Evolutionary conservation across 2,329 filamentous ascomycete genomes (phyloP).

Genomic region (Aspergillus piperis): DNA sequence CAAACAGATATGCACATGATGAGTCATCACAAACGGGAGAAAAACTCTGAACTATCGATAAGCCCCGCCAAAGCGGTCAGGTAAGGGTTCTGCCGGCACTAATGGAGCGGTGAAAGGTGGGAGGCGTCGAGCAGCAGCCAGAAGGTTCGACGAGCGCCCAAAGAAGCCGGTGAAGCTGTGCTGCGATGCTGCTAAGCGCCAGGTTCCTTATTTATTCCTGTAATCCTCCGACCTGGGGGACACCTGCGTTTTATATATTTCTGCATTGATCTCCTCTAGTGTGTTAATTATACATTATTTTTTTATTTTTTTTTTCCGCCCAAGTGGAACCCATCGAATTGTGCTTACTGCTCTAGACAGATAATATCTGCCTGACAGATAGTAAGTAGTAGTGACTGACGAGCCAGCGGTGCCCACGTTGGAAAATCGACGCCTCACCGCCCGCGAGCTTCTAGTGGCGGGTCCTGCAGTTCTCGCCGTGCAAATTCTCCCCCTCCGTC

Average conservation of each 20-base stretch:
- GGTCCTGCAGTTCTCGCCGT: constrained; percentile 21
- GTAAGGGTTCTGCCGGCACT: constrained; percentile 24
- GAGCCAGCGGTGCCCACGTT: constrained; percentile 23
- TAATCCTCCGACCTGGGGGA: background rate
- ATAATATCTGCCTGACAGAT: background rate
- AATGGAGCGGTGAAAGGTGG: constrained; percentile 29
- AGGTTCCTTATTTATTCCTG: background rate
- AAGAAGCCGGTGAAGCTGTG: constrained; percentile 9
- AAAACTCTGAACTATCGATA: constrained; percentile 23
- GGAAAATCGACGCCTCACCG: constrained; percentile 26
- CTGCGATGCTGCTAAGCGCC: background rate
- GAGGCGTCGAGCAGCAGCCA: constrained; percentile 35
- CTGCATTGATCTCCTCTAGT: background rate
- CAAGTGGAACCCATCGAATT: background rate
- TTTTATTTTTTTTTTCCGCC: background rate
- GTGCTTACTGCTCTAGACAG: background rate
- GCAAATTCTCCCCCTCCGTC: constrained; percentile 43
- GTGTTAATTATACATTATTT: background rate
- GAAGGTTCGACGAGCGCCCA: constrained; percentile 42
- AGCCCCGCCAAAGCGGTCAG: constrained; percentile 23
- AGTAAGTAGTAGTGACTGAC: constrained; percentile 22
- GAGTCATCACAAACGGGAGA: background rate
- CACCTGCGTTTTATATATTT: background rate
- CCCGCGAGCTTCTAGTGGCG: constrained; percentile 33
- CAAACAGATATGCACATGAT: background rate